Evolutionary conservation across 2,329 filamentous ascomycete genomes (phyloP), one percentile per base, ranked within the genome.

Genomic region (Graphilbum fragrans): DNA sequence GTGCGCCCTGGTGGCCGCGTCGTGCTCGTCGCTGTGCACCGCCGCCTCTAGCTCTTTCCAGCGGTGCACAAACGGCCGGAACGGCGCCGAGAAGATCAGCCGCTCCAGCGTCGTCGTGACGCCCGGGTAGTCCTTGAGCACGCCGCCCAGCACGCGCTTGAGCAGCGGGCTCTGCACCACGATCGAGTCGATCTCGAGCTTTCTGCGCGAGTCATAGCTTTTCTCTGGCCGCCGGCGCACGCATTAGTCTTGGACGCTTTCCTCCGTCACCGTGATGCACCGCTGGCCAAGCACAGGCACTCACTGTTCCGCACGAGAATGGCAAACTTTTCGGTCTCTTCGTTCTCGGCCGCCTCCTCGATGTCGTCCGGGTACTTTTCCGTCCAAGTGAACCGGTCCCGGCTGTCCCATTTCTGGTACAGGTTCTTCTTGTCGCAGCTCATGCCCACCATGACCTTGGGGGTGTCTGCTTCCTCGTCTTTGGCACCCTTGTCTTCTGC

Each of bases 91-190:
- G 47, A 82, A 80, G 36, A 72, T 69, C 2, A 82, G 62, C 5
- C 72, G 66, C 16, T 74, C 64, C 23, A 82, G 59, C 2, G 60
- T 63, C 12, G 70, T 66, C 2, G 72, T 70, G 27, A 82, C 61
- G 2, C 75, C 74, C 0, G 72, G 70, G 45, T 78, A 80, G 6
- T 61, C 69, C 1, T 64, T 55, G 16, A 81, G 61, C 2, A 79
- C 63, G 6, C 65, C 59, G 2, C 58, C 59, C 0, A 82, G 61
- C 7, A 72, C 63, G 2, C 61, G 59, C 55, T 77, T 80, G 23
- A 82, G 58, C 31, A 68, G 59, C 2, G 74, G 72, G n/a, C 70
- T 78, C 54, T 82, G 77, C 8, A 82, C 58, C 33, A 79, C 65
- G 41, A 82, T 68, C 29, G 72, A 77, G 50, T 80, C 66, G 23